Evolutionary conservation across 495 filamentous ascomycete genomes (phyloP), one percentile per base, ranked within the genome.

Genomic region (Daldinia loculata): DNA sequence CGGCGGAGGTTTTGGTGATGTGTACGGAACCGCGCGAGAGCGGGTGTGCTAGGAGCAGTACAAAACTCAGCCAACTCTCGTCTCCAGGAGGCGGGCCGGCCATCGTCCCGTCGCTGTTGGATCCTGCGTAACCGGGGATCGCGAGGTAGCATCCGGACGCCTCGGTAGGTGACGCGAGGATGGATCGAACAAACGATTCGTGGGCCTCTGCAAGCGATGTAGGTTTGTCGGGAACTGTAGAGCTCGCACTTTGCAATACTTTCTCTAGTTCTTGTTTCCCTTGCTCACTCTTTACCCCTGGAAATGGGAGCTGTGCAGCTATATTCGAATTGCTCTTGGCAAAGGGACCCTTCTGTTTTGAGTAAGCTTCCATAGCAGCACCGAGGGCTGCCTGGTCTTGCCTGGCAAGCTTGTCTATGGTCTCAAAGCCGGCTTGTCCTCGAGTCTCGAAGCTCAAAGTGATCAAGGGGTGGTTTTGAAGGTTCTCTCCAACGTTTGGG

Each of bases 261-360:
- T 66, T 19, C 5, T 66, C 39, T 12, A 66, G 43, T 19, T 56
- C 38, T 2, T 36, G 24, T 38, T 36, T 45, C 2, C 36, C 52
- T 6, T 43, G 51, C 2, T 30, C 38, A 4, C 7, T 41, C 11
- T 2, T 24, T 6, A 39, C 34, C 26, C 9, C 29, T 6, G 69
- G 65, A n/a, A 71, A 43, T 0, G 74, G 70, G 81, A 90, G 91
- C 78, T 94, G 91, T 87, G 92, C 92, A 88, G 91, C 91, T 51
- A 91, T 72, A 75, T 92, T 89, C 60, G 87, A 86, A 45, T 87
- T 86, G 39, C 85, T 84, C 61, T 84, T 85, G 67, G 90, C 88
- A 22, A 82, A 78, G 1, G 78, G 62, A 7, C 67, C 76, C 12
- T 26, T 29, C 15, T 53, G 38, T 15, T 59, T 29, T 2, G 41